Evolutionary conservation across 164 flowering plant genomes (phyloP), one percentile per base, ranked within the genome.

Genomic region (Chloranthus sessilifolius): DNA sequence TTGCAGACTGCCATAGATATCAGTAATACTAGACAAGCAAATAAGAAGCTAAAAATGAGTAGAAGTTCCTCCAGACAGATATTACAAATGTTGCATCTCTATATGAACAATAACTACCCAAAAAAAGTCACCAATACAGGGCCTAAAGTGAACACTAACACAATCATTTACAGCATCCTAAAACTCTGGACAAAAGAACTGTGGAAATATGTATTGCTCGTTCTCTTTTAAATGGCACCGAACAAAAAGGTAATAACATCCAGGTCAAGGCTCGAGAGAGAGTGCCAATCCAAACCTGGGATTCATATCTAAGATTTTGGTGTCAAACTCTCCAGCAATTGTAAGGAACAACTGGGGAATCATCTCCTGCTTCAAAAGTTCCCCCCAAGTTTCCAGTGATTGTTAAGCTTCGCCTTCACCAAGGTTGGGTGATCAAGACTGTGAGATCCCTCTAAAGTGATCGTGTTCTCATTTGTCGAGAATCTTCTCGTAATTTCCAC

Each of bases 401-500:
- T 94, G 79, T 88, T 85, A 52, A 94, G 85, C 68, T 76, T 82
- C 14, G 82, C 75, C 63, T 94, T 94, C 59, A 85, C 85, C 4
- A 46, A 14, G 11, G 97, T 94, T 35, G 70, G 62, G 28, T 58
- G 56, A 66, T 94, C 96, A 53, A 94, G 36, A 0, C 80, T 76
- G 47, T 74, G 72, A 1, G 77, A 69, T 3, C 92, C 91, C 58
- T 97, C 99, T 39, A 87, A 82, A 4, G 99, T 94, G 53, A 92
- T 64, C 26, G 95, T 88, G 72, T 92, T 91, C 70, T 91, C 92
- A 47, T 91, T 88, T 12, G 89, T 77, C 44, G 95, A 86, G 64
- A 92, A 85, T 71, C 62, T 80, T 59, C 99, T 63, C 26, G 69
- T 62, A 21, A 88, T 73, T 65, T 88, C 96, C 30, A 73, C 95